These are phyloP conservation scores for Colletotrichum eleusines DNA, from an alignment of 2,329 filamentous ascomycete genomes.

Conservation along the genomic window DNA sequence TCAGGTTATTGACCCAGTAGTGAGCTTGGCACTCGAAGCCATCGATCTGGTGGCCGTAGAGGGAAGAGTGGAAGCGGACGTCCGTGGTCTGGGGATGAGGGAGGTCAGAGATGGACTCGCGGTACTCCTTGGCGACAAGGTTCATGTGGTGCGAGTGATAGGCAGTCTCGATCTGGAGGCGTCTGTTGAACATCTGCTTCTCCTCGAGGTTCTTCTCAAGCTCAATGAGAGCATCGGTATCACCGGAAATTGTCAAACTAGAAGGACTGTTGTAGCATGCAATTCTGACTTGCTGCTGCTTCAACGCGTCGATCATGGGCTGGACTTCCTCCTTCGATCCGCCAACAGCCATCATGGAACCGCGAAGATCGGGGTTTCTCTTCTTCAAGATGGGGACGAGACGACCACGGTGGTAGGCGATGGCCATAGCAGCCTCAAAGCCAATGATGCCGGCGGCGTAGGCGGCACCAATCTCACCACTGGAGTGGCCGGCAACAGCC, in stretches of 20 bases:
- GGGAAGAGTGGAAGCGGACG: conserved; percentile 60
- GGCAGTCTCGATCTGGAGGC: conserved; percentile 62
- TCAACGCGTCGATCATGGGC: conserved; percentile 58
- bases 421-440: conserved; percentile 58
- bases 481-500: conserved; percentile 60
- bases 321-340: conserved; percentile 57
- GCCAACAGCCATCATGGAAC: conserved; percentile 69
- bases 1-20: conserved; percentile 62
- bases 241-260: conserved; percentile 61
- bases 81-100: conserved; percentile 49
- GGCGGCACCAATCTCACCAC: conserved; percentile 62
- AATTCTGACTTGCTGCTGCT: conserved; percentile 46
- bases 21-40: conserved; percentile 47
- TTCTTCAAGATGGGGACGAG: conserved; percentile 58
- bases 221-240: conserved; percentile 44
- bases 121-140: conserved; percentile 53
- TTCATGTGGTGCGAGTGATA: conserved; percentile 69
- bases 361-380: conserved; percentile 55
- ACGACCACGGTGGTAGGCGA: conserved; percentile 63
- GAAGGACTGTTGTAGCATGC: conserved; percentile 65
- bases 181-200: conserved; percentile 58
- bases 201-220: conserved; percentile 51
- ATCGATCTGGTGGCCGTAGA: conserved; percentile 56
- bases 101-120: conserved; percentile 58
- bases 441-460: conserved; percentile 54